Evolutionary conservation across 352 stramenopile species (phyloP).

Genomic region (Phytophthora multivora): DNA sequence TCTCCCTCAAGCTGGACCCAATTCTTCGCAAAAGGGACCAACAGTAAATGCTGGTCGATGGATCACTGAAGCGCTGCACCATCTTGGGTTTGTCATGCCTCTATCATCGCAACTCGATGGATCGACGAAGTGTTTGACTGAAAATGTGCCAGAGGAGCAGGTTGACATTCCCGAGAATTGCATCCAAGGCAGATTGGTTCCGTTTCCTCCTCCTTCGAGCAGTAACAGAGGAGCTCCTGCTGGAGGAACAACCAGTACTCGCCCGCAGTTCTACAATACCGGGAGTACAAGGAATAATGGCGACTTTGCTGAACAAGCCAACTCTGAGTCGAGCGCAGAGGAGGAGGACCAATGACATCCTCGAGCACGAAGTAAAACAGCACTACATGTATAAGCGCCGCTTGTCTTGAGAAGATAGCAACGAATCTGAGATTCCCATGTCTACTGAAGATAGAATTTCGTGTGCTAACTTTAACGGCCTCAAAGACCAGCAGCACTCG

Average conservation of each 20-base stretch:
- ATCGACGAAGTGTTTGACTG: not conserved
- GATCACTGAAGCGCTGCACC: conserved; percentile 45
- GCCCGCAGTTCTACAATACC: conserved; percentile 23
- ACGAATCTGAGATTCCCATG: not conserved
- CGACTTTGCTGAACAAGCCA: not conserved
- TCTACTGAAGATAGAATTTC: not conserved
- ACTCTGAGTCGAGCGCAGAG: not conserved
- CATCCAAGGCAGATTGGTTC: conserved; percentile 43
- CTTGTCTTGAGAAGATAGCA: not conserved
- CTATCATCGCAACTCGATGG: conserved; percentile 2
- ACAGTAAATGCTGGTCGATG: conserved; percentile 19
- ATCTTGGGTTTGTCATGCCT: conserved; percentile 49
- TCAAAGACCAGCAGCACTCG: not conserved
- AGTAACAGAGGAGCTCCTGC: not conserved
- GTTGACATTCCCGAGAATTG: conserved; percentile 30
- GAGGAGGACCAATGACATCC: conserved; percentile 5
- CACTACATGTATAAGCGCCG: not conserved
- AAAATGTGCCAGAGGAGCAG: conserved; percentile 14
- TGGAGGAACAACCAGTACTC: conserved; percentile 16
- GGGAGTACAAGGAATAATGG: not conserved
- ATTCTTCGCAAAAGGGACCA: conserved; percentile 11
- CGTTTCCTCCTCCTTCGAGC: conserved; percentile 26
- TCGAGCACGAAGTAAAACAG: not conserved
- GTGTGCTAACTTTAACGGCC: not conserved
- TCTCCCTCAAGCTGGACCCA: not conserved